Base-by-base conservation (phyloP, 306 rosid species). In the Quercus agrifolia region DNA sequence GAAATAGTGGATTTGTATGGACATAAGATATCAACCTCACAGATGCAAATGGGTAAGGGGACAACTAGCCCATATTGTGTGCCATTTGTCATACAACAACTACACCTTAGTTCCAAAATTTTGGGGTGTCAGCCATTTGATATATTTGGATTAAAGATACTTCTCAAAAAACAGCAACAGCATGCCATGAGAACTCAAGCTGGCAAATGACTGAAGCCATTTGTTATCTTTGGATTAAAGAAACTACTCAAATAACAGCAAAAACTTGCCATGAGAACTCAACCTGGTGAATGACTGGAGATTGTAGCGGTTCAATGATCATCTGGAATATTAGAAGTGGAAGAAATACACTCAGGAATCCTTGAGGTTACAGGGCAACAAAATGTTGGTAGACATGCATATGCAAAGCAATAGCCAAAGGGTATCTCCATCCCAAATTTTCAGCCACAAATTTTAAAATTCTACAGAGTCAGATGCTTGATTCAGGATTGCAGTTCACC, bases 281-380 rank as follows among this genome's bases (percentile, higher is more conserved):
- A 3, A 56, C 38, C 80, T 51, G 55, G 67, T 33, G 56, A 67
- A n/a, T 12, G 5, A 77, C 21, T 2, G 69, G 49, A 31, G 14
- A n/a, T 70, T 0, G 74, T 62, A 71, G 82, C 2, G 13, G 78
- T 77, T 51, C 81, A 63, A 38, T 56, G 68, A 38, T 74, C 83
- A 63, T 83, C 81, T 44, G 8, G 62, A 71, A 56, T 66, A 70
- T 70, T 35, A 44, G 58, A 21, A 52, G 58, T 18, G 35, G 74
- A 46, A 52, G 76, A 70, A 23, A 33, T 67, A 68, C 49, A 69
- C 27, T n/a, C 7, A 20, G 80, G 71, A 75, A 49, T 76, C 58
- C 70, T 58, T 79, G 63, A 73, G 80, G 78, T 73, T 70, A 52
- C 17, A 19, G 46, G 70, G 46, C 46, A 68, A 66, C 71, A 83